A percentile compares a stretch with the other conserved stretches of the same genome.
These are phyloP conservation scores for Actinomortierella ambigua DNA, from an alignment of 371 early-diverging fungal species.

Conservation along the genomic window DNA sequence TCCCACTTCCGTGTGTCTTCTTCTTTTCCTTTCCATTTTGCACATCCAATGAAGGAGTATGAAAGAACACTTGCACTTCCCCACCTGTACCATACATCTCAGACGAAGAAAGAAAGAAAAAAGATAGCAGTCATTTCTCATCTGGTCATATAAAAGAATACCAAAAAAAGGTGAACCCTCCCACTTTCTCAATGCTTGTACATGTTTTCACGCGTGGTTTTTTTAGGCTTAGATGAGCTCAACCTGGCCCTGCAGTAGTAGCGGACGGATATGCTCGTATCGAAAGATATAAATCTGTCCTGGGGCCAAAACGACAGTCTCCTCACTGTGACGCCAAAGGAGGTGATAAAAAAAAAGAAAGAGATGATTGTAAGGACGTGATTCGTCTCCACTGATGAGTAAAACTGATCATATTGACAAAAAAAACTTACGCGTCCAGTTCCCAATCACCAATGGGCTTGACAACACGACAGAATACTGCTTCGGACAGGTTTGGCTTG, in stretches of 20 bases:
- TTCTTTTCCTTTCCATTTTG: too few species aligned
- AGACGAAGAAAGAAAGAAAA: too few species aligned
- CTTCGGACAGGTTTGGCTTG: constrained; percentile 68
- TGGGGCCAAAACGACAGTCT: constrained; percentile 43
- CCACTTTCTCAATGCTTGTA: too few species aligned
- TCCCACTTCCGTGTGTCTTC: too few species aligned
- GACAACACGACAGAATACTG: constrained; percentile 73
- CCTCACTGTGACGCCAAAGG: constrained; percentile 24
- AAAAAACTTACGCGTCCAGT: constrained; percentile 42
- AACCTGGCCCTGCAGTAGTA: constrained; percentile 52
- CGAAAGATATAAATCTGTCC: constrained; percentile 59
- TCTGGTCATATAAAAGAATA: too few species aligned
- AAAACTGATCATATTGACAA: background rate
- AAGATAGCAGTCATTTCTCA: too few species aligned
- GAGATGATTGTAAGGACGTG: background rate
- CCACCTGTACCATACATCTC: too few species aligned
- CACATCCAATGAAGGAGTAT: too few species aligned
- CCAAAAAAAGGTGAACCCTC: too few species aligned
- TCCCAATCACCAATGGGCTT: constrained; percentile 65
- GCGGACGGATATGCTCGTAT: constrained; percentile 54
- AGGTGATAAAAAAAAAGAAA: too few species aligned
- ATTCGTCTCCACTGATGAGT: background rate
- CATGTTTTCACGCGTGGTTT: too few species aligned
- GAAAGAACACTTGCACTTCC: too few species aligned
- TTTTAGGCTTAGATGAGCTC: constrained; percentile 53